A percentile compares a stretch with the other conserved stretches of the same genome.
These are phyloP conservation scores for Blastobotrys malaysiensis DNA, from an alignment of 1,139 yeast genomes.

Conservation along the genomic window DNA sequence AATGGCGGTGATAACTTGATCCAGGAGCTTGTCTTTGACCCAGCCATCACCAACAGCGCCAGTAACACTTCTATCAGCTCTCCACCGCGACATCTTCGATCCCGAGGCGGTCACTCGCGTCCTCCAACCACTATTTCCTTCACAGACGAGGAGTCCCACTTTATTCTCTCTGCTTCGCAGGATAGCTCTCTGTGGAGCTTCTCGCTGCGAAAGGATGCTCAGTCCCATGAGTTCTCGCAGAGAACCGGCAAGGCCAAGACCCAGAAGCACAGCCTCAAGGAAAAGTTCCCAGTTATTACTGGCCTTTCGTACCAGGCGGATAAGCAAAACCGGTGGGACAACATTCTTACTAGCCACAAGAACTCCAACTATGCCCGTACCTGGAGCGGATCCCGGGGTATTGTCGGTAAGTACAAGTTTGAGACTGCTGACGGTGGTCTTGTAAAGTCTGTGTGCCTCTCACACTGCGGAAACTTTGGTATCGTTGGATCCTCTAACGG, in stretches of 20 bases:
- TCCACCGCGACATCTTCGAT: constrained; percentile 88
- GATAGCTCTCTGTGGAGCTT: constrained; percentile 88
- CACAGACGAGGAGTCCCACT: constrained; percentile 79
- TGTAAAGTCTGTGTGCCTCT: constrained; percentile 76
- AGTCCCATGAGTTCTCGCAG: constrained; percentile 90
- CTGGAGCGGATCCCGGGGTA: constrained; percentile 81
- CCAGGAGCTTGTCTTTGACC: constrained; percentile 91
- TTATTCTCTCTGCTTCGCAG: constrained; percentile 77
- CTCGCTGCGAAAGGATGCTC: constrained; percentile 92
- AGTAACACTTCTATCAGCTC: constrained; percentile 48
- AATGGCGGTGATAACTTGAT: constrained; percentile 89
- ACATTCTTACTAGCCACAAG: constrained; percentile 85
- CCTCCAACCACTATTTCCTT: constrained; percentile 79
- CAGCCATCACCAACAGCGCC: constrained; percentile 63
- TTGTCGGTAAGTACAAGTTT: constrained; percentile 71
- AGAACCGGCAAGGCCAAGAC: constrained; percentile 29
- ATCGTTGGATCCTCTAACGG: constrained; percentile 89
- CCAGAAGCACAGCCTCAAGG: constrained; percentile 40
- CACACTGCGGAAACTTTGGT: constrained; percentile 94
- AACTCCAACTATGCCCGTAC: constrained; percentile 82
- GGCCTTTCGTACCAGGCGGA: constrained; percentile 69
- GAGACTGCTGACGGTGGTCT: constrained; percentile 71
- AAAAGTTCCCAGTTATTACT: constrained; percentile 72
- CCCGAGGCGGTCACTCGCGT: constrained; percentile 94
- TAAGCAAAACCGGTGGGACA: constrained; percentile 92